Evolutionary conservation across 805 yeast genomes (phyloP).

Genomic region (Ogataea neopini): DNA sequence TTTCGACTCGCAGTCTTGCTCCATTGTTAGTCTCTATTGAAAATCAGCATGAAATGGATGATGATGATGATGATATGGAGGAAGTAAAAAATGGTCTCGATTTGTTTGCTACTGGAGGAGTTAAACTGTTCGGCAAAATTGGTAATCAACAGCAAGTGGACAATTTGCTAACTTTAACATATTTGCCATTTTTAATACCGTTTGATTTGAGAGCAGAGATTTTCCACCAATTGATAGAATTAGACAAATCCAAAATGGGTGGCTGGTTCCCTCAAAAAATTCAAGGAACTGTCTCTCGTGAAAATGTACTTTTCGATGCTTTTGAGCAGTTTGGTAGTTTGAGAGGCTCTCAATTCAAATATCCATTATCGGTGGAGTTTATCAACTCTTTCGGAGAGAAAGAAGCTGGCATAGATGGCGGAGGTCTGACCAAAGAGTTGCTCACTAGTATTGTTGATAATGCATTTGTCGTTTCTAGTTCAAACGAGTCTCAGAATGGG

Average conservation of each 20-base stretch:
- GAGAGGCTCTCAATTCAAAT: conserved; percentile 56
- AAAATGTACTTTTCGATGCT: conserved; percentile 73
- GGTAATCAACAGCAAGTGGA: conserved; percentile 22
- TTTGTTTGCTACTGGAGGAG: conserved; percentile 10
- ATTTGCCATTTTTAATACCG: conserved; percentile 77
- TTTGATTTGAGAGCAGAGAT: conserved; percentile 73
- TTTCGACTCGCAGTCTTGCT: conserved; percentile 21
- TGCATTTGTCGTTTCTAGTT: conserved; percentile 53
- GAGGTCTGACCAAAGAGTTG: conserved; percentile 92
- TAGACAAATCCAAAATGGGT: conserved; percentile 43
- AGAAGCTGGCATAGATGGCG: conserved; percentile 96
- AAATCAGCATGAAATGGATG: conserved; percentile 14
- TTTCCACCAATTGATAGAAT: conserved; percentile 61
- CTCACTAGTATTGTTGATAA: conserved; percentile 70
- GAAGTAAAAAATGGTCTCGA: conserved; percentile 11
- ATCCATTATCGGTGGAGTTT: conserved; percentile 63
- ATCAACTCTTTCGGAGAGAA: conserved; percentile 63
- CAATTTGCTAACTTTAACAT: conserved; percentile 55
- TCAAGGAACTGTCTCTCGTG: conserved; percentile 65
- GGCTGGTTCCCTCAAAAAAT: conserved; percentile 29
- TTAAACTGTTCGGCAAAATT: conserved; percentile 17
- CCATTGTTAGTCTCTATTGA: conserved; percentile 25
- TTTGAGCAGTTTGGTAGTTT: conserved; percentile 53
- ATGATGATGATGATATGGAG: conserved; percentile 11
- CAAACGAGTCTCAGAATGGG: conserved; percentile 25